Evolutionary conservation across 306 rosid genomes (phyloP).

Genomic region (Coriaria nepalensis): DNA sequence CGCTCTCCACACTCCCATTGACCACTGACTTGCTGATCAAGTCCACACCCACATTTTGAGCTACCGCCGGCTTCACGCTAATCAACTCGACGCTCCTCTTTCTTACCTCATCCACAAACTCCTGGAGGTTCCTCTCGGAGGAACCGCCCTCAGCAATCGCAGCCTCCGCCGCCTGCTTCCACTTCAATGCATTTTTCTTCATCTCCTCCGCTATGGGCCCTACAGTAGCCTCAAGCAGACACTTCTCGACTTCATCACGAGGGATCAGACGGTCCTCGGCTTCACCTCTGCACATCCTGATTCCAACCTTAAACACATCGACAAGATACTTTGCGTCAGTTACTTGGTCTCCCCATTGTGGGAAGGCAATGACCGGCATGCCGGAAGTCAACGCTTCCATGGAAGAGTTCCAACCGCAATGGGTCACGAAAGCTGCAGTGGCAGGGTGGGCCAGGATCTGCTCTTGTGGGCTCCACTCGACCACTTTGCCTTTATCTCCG

Average conservation of each 20-base stretch:
- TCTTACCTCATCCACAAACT: constrained; percentile 24
- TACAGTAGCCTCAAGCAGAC: constrained; percentile 28
- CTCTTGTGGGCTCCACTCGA: constrained; percentile 61
- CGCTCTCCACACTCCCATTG: too few relatives aligned
- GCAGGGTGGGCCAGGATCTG: constrained; percentile 47
- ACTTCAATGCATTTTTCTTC: constrained; percentile 22
- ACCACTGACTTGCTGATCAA: too few relatives aligned
- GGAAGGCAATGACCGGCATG: constrained; percentile 51
- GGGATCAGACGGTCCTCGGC: constrained; percentile 17
- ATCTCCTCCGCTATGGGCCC: constrained; percentile 16
- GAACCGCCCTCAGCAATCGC: constrained; percentile 33
- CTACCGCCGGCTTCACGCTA: too few relatives aligned
- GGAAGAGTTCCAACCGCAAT: constrained; percentile 75
- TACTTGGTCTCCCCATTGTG: constrained; percentile 77
- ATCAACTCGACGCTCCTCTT: background rate
- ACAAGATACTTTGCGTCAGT: constrained; percentile 57
- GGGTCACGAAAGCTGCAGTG: constrained; percentile 45
- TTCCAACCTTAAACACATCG: constrained; percentile 26
- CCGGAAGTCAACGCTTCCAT: constrained; percentile 45
- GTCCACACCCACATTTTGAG: too few relatives aligned
- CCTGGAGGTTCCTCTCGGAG: constrained; percentile 26
- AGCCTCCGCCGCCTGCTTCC: constrained; percentile 23
- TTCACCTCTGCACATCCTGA: constrained; percentile 25
- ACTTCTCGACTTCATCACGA: constrained; percentile 23
- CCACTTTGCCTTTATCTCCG: constrained; percentile 32